phyloP scores from a whole-genome alignment of 768 basidiomycete genomes.

The Leccinum uliginosum region DNA sequence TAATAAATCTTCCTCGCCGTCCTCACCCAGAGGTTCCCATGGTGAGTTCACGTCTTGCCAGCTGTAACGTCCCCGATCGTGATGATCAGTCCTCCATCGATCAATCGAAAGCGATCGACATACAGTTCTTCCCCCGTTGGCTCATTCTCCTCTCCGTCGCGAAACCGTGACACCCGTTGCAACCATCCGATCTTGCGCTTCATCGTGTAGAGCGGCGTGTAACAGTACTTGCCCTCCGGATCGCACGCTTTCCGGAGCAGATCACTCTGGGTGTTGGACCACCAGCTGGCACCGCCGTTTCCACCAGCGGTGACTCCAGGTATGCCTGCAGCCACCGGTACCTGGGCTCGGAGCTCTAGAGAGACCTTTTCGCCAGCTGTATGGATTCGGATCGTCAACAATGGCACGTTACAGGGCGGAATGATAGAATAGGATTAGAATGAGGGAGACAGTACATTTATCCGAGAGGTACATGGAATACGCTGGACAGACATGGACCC shows the following conservation, averaged over 20 bases:
- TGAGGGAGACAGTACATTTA: slow-evolving; percentile 9
- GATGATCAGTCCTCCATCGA: background rate
- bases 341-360: slow-evolving; percentile 16
- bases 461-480: slow-evolving; percentile 32
- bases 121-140: slow-evolving; percentile 13
- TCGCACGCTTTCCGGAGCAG: slow-evolving; percentile 23
- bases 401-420: background rate
- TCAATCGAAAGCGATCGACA: slow-evolving; percentile 4
- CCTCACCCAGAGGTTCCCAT: slow-evolving; percentile 25
- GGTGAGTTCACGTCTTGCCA: slow-evolving; percentile 19
- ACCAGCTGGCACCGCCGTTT: slow-evolving; percentile 16
- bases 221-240: slow-evolving; percentile 18
- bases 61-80: slow-evolving; percentile 5
- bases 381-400: background rate
- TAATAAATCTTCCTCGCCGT: slow-evolving; percentile 19
- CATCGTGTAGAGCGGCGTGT: slow-evolving; percentile 26
- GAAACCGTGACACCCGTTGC: slow-evolving; percentile 9
- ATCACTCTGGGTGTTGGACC: slow-evolving; percentile 14
- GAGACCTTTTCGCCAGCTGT: slow-evolving; percentile 25
- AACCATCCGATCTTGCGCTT: slow-evolving; percentile 7
- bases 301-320: slow-evolving; percentile 14
- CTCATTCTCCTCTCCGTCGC: background rate
- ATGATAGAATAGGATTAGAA: background rate
- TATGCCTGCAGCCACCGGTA: slow-evolving; percentile 7
- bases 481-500: slow-evolving; percentile 29